phyloP scores from a whole-genome alignment of 352 stramenopile species.

The Globisporangium emineosum region DNA sequence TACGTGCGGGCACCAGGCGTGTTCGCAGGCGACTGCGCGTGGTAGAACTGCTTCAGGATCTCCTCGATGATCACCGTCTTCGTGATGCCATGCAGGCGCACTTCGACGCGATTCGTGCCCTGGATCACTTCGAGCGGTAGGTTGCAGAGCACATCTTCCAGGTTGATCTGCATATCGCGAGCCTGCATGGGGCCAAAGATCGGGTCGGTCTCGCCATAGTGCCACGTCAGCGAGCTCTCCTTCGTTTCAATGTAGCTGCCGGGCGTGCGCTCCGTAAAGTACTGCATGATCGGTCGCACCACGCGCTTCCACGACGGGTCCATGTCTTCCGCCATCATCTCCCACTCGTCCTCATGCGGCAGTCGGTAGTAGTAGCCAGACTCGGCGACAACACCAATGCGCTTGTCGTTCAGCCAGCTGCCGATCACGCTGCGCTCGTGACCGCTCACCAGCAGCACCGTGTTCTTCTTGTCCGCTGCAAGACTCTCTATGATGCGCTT shows the following conservation, averaged over 20 bases:
- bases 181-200: slow-evolving; percentile 86
- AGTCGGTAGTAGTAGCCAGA: slow-evolving; percentile 75
- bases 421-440: slow-evolving; percentile 84
- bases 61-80: slow-evolving; percentile 76
- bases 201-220: slow-evolving; percentile 82
- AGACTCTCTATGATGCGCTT: slow-evolving; percentile 27
- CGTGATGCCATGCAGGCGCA: slow-evolving; percentile 73
- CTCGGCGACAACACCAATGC: slow-evolving; percentile 68
- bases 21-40: slow-evolving; percentile 40
- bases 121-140: slow-evolving; percentile 86
- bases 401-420: slow-evolving; percentile 78
- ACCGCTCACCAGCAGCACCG: slow-evolving; percentile 69
- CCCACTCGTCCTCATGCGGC: slow-evolving; percentile 59
- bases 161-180: slow-evolving; percentile 87
- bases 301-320: slow-evolving; percentile 78
- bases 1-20: slow-evolving; percentile 80
- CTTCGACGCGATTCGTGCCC: slow-evolving; percentile 75
- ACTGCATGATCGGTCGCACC: slow-evolving; percentile 69
- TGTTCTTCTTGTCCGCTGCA: slow-evolving; percentile 56
- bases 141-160: slow-evolving; percentile 81
- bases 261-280: slow-evolving; percentile 70
- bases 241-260: slow-evolving; percentile 83
- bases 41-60: slow-evolving; percentile 47
- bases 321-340: slow-evolving; percentile 55
- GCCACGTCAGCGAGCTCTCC: slow-evolving; percentile 83